Evolutionary conservation across 192 early-diverging fungal genomes (phyloP).

Genomic region (Gamsiella multidivaricata): DNA sequence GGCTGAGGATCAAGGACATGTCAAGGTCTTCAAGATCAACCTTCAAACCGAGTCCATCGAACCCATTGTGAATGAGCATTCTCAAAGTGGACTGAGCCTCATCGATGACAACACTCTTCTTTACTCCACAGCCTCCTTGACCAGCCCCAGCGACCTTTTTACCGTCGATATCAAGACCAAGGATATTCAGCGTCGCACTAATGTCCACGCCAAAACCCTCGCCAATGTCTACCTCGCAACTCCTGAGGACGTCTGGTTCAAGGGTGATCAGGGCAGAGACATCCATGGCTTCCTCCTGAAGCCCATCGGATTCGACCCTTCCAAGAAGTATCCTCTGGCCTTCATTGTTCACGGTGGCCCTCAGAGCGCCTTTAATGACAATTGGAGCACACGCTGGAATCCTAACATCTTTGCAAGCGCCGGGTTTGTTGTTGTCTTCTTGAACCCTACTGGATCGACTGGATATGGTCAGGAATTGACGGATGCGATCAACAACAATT

Average conservation of each 20-base stretch:
- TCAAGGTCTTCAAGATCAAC: slow-evolving; percentile 74
- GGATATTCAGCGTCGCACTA: slow-evolving; percentile 55
- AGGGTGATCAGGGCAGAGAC: slow-evolving; percentile 65
- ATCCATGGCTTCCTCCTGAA: slow-evolving; percentile 77
- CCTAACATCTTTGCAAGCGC: slow-evolving; percentile 77
- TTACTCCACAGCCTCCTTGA: slow-evolving; percentile 59
- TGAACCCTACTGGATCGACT: slow-evolving; percentile 85
- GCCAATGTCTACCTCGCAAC: slow-evolving; percentile 56
- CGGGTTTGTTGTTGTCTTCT: slow-evolving; percentile 74
- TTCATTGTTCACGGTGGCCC: slow-evolving; percentile 88
- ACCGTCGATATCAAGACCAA: slow-evolving; percentile 43
- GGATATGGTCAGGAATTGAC: slow-evolving; percentile 84
- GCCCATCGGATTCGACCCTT: slow-evolving; percentile 66
- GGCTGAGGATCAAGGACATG: slow-evolving; percentile 74
- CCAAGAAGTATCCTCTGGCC: slow-evolving; percentile 76
- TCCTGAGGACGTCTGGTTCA: slow-evolving; percentile 77
- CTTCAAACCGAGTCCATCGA: slow-evolving; percentile 58
- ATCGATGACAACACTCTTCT: slow-evolving; percentile 59
- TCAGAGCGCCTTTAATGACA: slow-evolving; percentile 74
- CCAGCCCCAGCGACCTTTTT: slow-evolving; percentile 53
- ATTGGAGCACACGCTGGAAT: slow-evolving; percentile 79
- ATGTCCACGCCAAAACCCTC: slow-evolving; percentile 56
- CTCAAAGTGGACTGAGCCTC: slow-evolving; percentile 55
- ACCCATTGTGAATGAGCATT: slow-evolving; percentile 60
- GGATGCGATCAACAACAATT: slow-evolving; percentile 76